Percentiles rank a stretch among this genome's conserved stretches.
Conservation (phyloP, 2,329 filamentous ascomycete species). For the Diatrype stigma region DNA sequence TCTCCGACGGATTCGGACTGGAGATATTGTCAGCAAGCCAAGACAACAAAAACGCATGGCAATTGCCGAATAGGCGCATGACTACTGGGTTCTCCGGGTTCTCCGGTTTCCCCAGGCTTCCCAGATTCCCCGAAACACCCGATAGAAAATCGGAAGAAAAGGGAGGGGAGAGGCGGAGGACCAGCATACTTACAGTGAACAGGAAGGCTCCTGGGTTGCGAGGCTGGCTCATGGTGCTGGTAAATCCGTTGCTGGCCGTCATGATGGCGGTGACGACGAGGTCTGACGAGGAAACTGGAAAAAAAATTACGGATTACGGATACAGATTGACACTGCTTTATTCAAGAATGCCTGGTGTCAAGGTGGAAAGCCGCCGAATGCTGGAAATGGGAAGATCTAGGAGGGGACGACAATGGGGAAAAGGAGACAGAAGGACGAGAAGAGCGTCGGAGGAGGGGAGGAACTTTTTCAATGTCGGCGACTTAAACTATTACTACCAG, state of each 20-base stretch:
- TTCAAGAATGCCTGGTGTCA: background rate
- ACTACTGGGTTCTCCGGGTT: too few relatives aligned
- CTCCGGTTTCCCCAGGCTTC: too few relatives aligned
- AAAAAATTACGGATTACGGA: slow-evolving; percentile 8
- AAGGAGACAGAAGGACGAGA: background rate
- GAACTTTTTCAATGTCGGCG: background rate
- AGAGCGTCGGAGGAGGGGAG: background rate
- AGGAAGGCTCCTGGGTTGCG: slow-evolving; percentile 70
- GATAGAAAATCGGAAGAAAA: background rate
- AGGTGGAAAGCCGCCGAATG: background rate
- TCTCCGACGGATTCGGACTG: slow-evolving; percentile 85
- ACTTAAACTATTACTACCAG: too few relatives aligned
- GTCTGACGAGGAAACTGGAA: slow-evolving; percentile 12
- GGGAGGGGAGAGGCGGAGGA: background rate
- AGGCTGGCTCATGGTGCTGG: slow-evolving; percentile 36
- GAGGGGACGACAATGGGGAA: background rate
- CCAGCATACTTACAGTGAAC: slow-evolving; percentile 61
- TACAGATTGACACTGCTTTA: background rate
- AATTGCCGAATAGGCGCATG: too few relatives aligned
- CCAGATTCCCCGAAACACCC: too few relatives aligned
- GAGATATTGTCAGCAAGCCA: slow-evolving; percentile 12
- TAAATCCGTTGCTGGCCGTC: slow-evolving; percentile 49
- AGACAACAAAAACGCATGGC: too few relatives aligned
- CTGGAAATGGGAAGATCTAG: background rate
- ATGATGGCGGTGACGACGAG: slow-evolving; percentile 44